Base-by-base conservation (phyloP, 768 basidiomycete species). In the Phanerochaete carnosa region DNA sequence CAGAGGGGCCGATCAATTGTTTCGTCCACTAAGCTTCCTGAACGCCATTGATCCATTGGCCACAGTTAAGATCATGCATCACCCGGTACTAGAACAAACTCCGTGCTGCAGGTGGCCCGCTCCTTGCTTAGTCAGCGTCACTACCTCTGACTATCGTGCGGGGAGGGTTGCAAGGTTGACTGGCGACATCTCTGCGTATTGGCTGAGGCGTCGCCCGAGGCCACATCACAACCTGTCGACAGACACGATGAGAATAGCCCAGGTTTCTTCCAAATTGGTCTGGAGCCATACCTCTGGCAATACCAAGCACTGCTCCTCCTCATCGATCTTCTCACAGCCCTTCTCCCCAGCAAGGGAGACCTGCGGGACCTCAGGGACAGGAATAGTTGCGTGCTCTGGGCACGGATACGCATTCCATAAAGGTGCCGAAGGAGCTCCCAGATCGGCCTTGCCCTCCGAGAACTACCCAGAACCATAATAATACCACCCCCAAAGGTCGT, bases 271-370 rank as follows among this genome's bases (percentile, higher is more conserved):
- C 43, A 46, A 46, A 32, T 25, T 15, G 28, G 55, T 35, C 5
- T 15, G 26, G 39, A 57, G 22, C 55, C 43, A 32, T 45, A 46
- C 25, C 19, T 46, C 25, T 29, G 56, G 56, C 28, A 7, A 47
- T 30, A 45, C 56, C 25, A 19, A 43, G 39, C 26, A 43, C 11
- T 43, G 39, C 39, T 43, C 39, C 39, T 19, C 23, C 28, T 35
- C 46, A 57, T 57, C 56, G 56, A 57, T 57, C 45, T 57, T 57
- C 56, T 25, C 56, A 57, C 56, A 23, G 28, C 25, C 13, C 5
- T 15, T 39, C 45, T 50, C 16, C 23, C 23, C 32, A 43, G 32
- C 50, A 28, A 43, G 52, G n/a, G 25, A n/a, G 39, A 43, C 39
- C 39, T 43, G 39, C 11, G 39, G 39, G 39, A 43, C 39, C 39